Base-by-base conservation (phyloP, 331 rosid genomes). In the Stylosanthes scabra region DNA sequence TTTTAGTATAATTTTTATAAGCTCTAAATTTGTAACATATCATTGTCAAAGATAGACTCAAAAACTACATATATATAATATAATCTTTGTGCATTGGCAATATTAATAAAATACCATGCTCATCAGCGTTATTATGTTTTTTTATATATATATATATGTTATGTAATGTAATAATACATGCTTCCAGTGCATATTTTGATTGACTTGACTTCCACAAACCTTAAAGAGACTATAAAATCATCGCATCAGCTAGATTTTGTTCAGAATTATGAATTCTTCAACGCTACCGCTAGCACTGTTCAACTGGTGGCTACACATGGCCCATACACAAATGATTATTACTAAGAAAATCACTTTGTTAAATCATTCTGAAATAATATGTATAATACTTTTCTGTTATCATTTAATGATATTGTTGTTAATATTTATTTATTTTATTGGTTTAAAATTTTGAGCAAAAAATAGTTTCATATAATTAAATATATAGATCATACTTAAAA, bases 191-290 rank as follows among this genome's bases (percentile, higher is more conserved):
- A 56, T 58, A 67, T 58, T 58, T 74, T 78, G 63, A 74, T 74
- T 82, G 86, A 82, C 83, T 78, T 82, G 83, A 82, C 83, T 82
- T 82, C 72, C 81, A 82, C 37, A 59, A 63, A 62, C 61, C 62
- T 77, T 47, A 58, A 39, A 16, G 31, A 14, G 11, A 55, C 14
- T 46, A 11, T 6, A 39, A 58, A 50, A 62, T 54, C 34, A 49
- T 34, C 39, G 0, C 39, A 34, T 57, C 29, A 63, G 1, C n/a
- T 42, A 9, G 4, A 12, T 52, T 63, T 47, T 11, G 50, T 49
- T 46, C 69, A 46, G 42, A 49, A 52, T 52, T n/a, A 52, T 50
- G 28, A 46, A 15, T n/a, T 49, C 9, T 37, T 16, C 1, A 55
- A 7, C 13, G 25, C 4, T 34, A 34, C 39, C 4, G 25, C 25